phyloP scores from a whole-genome alignment of 179 eudicot species.

The Heliamphora pulchella region DNA sequence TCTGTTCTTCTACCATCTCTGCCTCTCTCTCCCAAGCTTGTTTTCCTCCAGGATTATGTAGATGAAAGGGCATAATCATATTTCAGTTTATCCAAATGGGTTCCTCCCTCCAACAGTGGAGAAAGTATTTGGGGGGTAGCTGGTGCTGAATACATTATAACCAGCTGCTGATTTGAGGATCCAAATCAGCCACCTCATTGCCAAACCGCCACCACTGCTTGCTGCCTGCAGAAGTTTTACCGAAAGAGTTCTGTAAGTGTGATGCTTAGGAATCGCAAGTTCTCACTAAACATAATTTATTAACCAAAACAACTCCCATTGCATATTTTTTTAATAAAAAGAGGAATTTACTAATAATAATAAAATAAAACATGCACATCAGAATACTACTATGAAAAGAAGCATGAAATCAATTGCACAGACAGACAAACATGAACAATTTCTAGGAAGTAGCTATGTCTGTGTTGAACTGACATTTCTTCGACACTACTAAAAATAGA shows the following conservation, averaged over 20 bases:
- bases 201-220: constrained; percentile 40
- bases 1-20: background rate
- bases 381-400: background rate
- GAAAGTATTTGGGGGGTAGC: constrained; percentile 33
- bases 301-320: background rate
- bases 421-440: background rate
- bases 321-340: no score
- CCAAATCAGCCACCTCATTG: constrained; percentile 32
- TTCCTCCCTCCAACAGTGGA: constrained; percentile 30
- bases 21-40: background rate
- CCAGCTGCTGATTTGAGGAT: constrained; percentile 25
- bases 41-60: background rate
- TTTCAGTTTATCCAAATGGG: constrained; percentile 32
- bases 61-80: background rate
- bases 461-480: background rate
- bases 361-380: background rate
- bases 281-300: background rate
- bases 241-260: constrained; percentile 12
- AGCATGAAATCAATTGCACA: background rate
- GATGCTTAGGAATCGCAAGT: background rate
- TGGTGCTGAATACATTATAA: constrained; percentile 37
- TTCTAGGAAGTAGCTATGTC: background rate
- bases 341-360: no score
- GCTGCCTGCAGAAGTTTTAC: constrained; percentile 44
- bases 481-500: background rate